A percentile compares a stretch with the other conserved stretches of the same genome.
phyloP scores from a whole-genome alignment of 73 alveolate species.

The Paramecium sonneborni region DNA sequence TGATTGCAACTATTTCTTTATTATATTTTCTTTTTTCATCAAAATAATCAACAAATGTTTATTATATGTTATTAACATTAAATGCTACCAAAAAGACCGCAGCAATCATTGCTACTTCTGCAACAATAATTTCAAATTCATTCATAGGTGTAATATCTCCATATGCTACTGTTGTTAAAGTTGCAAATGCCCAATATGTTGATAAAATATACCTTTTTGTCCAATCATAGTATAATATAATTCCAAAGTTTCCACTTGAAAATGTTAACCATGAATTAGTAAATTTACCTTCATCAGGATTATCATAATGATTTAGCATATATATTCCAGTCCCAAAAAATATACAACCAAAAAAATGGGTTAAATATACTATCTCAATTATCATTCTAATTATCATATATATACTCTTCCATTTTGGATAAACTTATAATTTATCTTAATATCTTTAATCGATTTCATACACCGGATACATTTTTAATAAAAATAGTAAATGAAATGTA shows the following conservation, averaged over 20 bases:
- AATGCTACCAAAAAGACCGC: constrained; percentile 34
- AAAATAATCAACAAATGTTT: constrained; percentile 56
- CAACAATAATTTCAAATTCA: constrained; percentile 37
- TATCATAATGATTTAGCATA: constrained; percentile 17
- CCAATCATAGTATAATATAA: constrained; percentile 17
- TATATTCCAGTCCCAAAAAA: constrained; percentile 48
- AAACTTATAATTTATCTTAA: constrained; percentile 46
- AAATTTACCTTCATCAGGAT: constrained; percentile 37
- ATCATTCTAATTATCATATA: constrained; percentile 40
- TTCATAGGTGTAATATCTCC: constrained; percentile 57
- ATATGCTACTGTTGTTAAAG: constrained; percentile 53
- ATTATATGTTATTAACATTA: background rate
- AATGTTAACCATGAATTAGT: constrained; percentile 50
- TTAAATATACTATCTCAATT: constrained; percentile 15
- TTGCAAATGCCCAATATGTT: constrained; percentile 60
- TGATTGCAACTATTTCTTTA: constrained; percentile 53
- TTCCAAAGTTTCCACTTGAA: constrained; percentile 38
- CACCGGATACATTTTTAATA: constrained; percentile 48
- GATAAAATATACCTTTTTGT: constrained; percentile 37
- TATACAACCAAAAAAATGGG: constrained; percentile 52
- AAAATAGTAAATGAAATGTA: background rate
- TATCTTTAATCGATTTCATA: constrained; percentile 46
- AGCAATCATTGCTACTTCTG: constrained; percentile 54
- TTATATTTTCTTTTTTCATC: constrained; percentile 45
- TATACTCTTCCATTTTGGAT: constrained; percentile 55